Base-by-base conservation (phyloP, 805 yeast species). In the Candida hungchunana region DNA sequence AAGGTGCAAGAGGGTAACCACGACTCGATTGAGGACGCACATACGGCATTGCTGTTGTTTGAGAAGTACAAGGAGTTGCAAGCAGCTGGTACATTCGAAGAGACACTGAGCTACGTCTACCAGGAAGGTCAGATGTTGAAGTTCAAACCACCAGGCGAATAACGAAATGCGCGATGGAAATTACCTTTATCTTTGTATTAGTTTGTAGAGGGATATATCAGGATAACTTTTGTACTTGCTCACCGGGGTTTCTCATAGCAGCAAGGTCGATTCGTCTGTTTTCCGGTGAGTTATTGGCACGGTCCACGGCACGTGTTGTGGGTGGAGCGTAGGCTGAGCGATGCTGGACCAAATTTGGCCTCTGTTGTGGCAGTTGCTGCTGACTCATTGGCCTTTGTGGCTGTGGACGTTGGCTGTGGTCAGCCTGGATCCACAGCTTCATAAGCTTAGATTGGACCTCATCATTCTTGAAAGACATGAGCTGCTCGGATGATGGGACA, bases 11-110 rank as follows among this genome's bases (percentile, higher is more conserved):
- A 77, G 3, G 95, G 93, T 2, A 90, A 90, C 54, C 99, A 93
- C 60, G 97, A 94, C 56, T 90, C 97, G 1, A 88, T 93, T 29
- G 98, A 93, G 54, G 99, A 93, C 64, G 97, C 99, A 0, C 65
- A 69, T 38, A 82, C 94, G 9, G 97, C 99, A 0, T 67, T 93
- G 48, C 59, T 74, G 29, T 63, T 93, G 23, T 94, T 85, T 63
- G 74, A 76, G 42, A 78, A 76, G 51, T 90, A 85, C 53, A 59
- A 74, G 51, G 79, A 81, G 44, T 66, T 90, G 44, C 63, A 66
- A 34, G 69, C 65, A 4, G 57, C 60, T 0, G 90, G 84, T 0
- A 67, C 64, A 19, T 73, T 90, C 39, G 85, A 82, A 28, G 60
- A 58, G 4, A 69, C 76, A 1, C 66, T 93, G 50, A 73, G 78